Conservation (phyloP, 2,329 filamentous ascomycete species). For the Shiraia sp. region DNA sequence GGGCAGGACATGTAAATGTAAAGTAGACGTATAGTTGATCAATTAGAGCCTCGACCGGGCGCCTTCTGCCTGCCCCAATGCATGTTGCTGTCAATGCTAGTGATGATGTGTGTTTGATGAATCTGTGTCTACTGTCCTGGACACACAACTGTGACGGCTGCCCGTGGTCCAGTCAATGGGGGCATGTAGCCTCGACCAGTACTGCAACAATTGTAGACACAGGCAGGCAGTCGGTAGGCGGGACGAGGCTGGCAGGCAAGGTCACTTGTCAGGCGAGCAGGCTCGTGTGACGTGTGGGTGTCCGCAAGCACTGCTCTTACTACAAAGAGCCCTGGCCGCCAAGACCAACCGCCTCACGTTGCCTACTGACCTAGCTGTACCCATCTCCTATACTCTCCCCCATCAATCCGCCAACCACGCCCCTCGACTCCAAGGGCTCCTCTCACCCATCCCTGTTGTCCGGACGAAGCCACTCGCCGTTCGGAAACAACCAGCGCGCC, state of each 20-base stretch:
- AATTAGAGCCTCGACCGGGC: too few species aligned
- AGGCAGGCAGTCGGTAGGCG: too few species aligned
- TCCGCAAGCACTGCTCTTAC: slow-evolving; percentile 5
- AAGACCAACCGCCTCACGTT: slow-evolving; percentile 20
- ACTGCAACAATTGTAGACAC: too few species aligned
- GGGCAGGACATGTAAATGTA: slow-evolving; percentile 43
- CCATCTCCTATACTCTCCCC: slow-evolving; percentile 25
- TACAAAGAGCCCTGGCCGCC: slow-evolving; percentile 17
- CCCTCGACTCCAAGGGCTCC: slow-evolving; percentile 33
- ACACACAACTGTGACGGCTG: neutral
- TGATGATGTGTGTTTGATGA: too few species aligned
- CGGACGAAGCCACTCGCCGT: slow-evolving; percentile 27
- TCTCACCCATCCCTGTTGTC: slow-evolving; percentile 25
- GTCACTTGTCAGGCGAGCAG: neutral
- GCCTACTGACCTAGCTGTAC: slow-evolving; percentile 11
- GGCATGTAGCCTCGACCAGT: too few species aligned
- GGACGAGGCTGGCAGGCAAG: too few species aligned
- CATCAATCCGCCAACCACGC: slow-evolving; percentile 35
- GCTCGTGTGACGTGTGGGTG: slow-evolving; percentile 3
- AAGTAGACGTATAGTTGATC: slow-evolving; percentile 30
- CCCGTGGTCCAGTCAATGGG: too few species aligned
- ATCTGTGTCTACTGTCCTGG: too few species aligned
- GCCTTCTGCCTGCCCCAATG: too few species aligned
- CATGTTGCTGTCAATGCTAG: too few species aligned
- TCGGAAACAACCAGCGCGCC: slow-evolving; percentile 27